Percentiles rank a stretch among this genome's conserved stretches.
Evolutionary conservation across 805 yeast genomes (phyloP).

Genomic region (Jamesozyma lodderae): DNA sequence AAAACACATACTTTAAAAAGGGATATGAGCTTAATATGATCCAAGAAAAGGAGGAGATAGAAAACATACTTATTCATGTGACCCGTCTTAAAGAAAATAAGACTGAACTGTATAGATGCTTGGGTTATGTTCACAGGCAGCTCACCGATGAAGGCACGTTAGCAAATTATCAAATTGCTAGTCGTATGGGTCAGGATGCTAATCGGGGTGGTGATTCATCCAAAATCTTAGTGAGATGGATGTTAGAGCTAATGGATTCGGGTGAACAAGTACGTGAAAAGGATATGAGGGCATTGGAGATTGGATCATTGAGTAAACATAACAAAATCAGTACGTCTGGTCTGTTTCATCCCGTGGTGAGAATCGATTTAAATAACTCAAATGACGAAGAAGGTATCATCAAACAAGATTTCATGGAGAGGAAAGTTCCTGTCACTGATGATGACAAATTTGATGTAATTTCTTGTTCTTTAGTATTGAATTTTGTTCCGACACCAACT

Average conservation of each 20-base stretch:
- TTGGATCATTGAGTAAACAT: slow-evolving; percentile 67
- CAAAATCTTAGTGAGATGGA: slow-evolving; percentile 66
- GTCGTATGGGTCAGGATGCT: slow-evolving; percentile 70
- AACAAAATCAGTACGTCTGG: slow-evolving; percentile 59
- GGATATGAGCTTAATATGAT: too few relatives aligned
- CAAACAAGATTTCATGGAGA: slow-evolving; percentile 77
- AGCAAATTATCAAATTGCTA: slow-evolving; percentile 72
- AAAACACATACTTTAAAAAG: slow-evolving; percentile 1
- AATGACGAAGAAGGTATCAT: slow-evolving; percentile 57
- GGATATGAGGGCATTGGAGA: slow-evolving; percentile 51
- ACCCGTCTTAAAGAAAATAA: slow-evolving; percentile 8
- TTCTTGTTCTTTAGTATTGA: slow-evolving; percentile 79
- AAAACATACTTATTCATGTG: slow-evolving; percentile 6
- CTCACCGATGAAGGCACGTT: slow-evolving; percentile 65
- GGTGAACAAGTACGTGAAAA: slow-evolving; percentile 5
- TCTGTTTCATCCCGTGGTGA: slow-evolving; percentile 41
- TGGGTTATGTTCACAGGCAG: slow-evolving; percentile 55
- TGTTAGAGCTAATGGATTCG: slow-evolving; percentile 30
- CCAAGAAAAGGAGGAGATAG: slow-evolving; percentile 8
- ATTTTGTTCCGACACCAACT: slow-evolving; percentile 69
- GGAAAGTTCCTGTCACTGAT: slow-evolving; percentile 46
- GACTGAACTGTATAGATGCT: slow-evolving; percentile 16
- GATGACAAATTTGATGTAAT: slow-evolving; percentile 51
- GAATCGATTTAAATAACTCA: slow-evolving; percentile 69
- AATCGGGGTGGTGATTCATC: slow-evolving; percentile 91